Conservation (phyloP, 805 yeast genomes). For the Candida silvicultrix region DNA sequence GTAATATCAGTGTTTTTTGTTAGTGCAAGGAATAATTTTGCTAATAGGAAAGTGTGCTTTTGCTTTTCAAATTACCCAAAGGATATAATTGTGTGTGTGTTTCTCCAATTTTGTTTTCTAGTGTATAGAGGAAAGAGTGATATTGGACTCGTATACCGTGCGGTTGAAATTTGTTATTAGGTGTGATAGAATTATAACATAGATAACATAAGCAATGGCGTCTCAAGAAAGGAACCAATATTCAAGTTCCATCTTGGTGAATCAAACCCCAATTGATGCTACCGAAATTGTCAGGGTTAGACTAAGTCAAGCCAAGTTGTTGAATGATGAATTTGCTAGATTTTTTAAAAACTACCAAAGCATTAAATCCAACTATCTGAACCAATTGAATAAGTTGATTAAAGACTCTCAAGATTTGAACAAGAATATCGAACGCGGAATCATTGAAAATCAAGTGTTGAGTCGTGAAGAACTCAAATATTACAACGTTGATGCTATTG, state of each 20-base stretch:
- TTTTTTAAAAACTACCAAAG: conserved; percentile 43
- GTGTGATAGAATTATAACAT: neutral
- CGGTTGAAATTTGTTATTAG: too few species aligned
- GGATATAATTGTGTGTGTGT: too few species aligned
- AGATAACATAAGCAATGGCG: conserved; percentile 1
- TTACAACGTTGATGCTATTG: conserved; percentile 42
- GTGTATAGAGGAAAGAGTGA: too few species aligned
- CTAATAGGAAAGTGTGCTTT: too few species aligned
- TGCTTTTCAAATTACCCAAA: too few species aligned
- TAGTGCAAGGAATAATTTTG: too few species aligned
- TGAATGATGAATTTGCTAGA: conserved; percentile 55
- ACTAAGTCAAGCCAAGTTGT: conserved; percentile 43
- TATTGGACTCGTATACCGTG: too few species aligned
- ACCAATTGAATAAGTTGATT: conserved; percentile 16
- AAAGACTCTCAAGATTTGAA: conserved; percentile 24
- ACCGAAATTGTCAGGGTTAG: conserved; percentile 55
- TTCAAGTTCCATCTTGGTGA: conserved; percentile 33
- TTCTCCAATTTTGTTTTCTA: too few species aligned
- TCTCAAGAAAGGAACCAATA: conserved; percentile 27
- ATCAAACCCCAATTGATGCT: conserved; percentile 51
- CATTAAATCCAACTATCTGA: conserved; percentile 18
- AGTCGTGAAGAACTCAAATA: conserved; percentile 40
- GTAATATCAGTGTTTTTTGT: too few species aligned
- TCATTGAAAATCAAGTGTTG: conserved; percentile 32
- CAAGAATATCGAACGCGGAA: conserved; percentile 25